These are phyloP conservation scores for Ceratocystis papillata DNA, from an alignment of 2,329 filamentous ascomycete species.

Conservation along the genomic window DNA sequence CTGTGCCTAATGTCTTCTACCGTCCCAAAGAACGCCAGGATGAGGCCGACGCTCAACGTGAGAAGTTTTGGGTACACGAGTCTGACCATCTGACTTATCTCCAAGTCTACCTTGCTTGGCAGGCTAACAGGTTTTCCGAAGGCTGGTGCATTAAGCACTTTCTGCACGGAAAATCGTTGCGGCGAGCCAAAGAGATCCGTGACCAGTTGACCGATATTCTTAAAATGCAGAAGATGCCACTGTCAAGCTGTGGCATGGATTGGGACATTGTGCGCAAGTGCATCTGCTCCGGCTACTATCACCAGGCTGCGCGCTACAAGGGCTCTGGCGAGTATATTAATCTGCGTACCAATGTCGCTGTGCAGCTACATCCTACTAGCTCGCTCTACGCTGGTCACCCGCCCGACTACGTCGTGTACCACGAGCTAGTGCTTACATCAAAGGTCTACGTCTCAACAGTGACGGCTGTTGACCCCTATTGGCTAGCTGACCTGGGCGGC, in stretches of 20 bases:
- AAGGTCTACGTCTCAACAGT: slow-evolving; percentile 99
- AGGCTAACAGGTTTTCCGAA: slow-evolving; percentile 77
- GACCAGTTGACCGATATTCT: slow-evolving; percentile 93
- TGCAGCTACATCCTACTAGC: slow-evolving; percentile 88
- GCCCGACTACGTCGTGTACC: slow-evolving; percentile 94
- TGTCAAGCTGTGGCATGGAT: slow-evolving; percentile 85
- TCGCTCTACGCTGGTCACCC: slow-evolving; percentile 91
- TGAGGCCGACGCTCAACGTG: slow-evolving; percentile 85
- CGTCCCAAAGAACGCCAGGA: slow-evolving; percentile 92
- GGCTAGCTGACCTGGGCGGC: slow-evolving; percentile 90
- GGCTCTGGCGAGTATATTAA: slow-evolving; percentile 97
- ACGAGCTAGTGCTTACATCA: slow-evolving; percentile 90
- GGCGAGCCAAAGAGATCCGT: slow-evolving; percentile 83
- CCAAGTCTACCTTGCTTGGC: slow-evolving; percentile 94
- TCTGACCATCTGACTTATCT: slow-evolving; percentile 93
- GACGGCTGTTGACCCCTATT: slow-evolving; percentile 89
- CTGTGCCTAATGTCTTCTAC: slow-evolving; percentile 93
- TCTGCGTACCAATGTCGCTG: slow-evolving; percentile 81
- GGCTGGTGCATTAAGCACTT: slow-evolving; percentile 91
- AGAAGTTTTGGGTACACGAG: slow-evolving; percentile 98
- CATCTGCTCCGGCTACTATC: slow-evolving; percentile 96
- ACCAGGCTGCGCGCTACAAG: slow-evolving; percentile 91
- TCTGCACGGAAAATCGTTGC: slow-evolving; percentile 84
- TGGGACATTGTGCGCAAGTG: slow-evolving; percentile 94
- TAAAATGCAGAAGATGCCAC: slow-evolving; percentile 75